Base-by-base conservation (phyloP, 192 early-diverging fungal species). In the Chytriomyces sp. region DNA sequence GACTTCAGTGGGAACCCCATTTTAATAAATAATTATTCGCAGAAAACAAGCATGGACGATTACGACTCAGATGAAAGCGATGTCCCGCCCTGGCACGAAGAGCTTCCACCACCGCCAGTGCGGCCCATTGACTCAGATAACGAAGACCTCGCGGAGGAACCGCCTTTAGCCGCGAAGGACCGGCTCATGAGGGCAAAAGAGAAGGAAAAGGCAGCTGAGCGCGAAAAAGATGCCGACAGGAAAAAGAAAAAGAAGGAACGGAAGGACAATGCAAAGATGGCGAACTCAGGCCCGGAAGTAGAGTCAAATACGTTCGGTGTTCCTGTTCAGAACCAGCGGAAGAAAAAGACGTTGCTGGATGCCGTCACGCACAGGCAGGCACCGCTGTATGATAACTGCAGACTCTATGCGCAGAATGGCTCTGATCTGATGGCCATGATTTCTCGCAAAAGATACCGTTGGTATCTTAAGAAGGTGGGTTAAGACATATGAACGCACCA, bases 371-470 rank as follows among this genome's bases (percentile, higher is more conserved):
- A 44, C 44, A 20, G 66, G 16, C 35, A 67, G 66, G 13, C 35
- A 16, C 28, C 28, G 7, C 45, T 67, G 11, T 67, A 67, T 45
- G 63, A 35, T 64, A 64, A 64, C 18, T 24, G 20, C 63, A 64
- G 63, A 20, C 20, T 13, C 53, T 57, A 20, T 8, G 66, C 11
- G 23, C 23, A 67, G 44, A 45, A 67, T 44, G 66, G 66, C 28
- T 28, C 23, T 8, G 63, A 64, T 64, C 44, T 67, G 26, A 67
- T 67, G 66, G 66, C 66, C 26, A 67, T 67, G 66, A 67, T 67
- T 47, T 67, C 66, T 26, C 8, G 66, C 43, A 67, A 67, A 45
- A 28, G 66, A 44, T 45, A 45, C 28, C 10, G 46, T 44, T 67
- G 66, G 66, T 67, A 67, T 45, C 13, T 67, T 5, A 67, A 67